Percentiles rank a stretch among this genome's conserved stretches.
Evolutionary conservation across 352 stramenopile genomes (phyloP).

Genomic region (Globisporangium nunn): DNA sequence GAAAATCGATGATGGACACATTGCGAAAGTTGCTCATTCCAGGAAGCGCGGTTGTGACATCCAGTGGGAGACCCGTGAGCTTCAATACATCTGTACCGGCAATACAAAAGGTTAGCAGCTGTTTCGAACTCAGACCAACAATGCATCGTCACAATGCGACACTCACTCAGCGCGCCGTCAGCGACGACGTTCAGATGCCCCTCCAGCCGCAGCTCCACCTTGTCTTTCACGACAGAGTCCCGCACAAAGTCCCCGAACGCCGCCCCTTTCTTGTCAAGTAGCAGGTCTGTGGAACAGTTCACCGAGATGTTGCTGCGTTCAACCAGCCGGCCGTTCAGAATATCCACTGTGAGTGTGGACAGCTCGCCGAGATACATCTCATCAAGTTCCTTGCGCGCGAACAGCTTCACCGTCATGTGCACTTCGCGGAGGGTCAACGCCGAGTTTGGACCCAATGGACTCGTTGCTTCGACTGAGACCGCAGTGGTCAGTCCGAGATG

Average conservation of each 20-base stretch:
- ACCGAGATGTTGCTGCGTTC: conserved; percentile 68
- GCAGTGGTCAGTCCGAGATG: conserved; percentile 35
- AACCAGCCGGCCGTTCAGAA: conserved; percentile 46
- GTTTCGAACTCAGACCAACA: neutral
- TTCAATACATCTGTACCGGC: conserved; percentile 32
- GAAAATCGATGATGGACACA: conserved; percentile 57
- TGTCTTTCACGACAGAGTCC: conserved; percentile 41
- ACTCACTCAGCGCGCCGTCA: conserved; percentile 52
- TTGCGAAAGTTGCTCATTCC: conserved; percentile 62
- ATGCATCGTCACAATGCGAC: too few relatives aligned
- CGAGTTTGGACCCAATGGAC: conserved; percentile 54
- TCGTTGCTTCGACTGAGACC: conserved; percentile 61
- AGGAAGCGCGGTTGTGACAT: conserved; percentile 27
- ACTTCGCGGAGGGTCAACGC: conserved; percentile 44
- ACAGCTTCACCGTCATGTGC: conserved; percentile 53
- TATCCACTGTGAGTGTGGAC: conserved; percentile 41
- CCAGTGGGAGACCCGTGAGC: conserved; percentile 41
- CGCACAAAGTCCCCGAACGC: conserved; percentile 65
- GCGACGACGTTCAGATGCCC: conserved; percentile 60
- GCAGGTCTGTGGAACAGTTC: conserved; percentile 40
- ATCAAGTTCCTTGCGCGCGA: conserved; percentile 11
- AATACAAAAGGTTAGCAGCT: conserved; percentile 3
- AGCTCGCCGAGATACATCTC: conserved; percentile 42
- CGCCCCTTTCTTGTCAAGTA: conserved; percentile 30
- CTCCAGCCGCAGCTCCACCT: conserved; percentile 37